A percentile compares a stretch with the other conserved stretches of the same genome.
phyloP scores from a whole-genome alignment of 2,329 filamentous ascomycete species.

The Aspergillus latus region DNA sequence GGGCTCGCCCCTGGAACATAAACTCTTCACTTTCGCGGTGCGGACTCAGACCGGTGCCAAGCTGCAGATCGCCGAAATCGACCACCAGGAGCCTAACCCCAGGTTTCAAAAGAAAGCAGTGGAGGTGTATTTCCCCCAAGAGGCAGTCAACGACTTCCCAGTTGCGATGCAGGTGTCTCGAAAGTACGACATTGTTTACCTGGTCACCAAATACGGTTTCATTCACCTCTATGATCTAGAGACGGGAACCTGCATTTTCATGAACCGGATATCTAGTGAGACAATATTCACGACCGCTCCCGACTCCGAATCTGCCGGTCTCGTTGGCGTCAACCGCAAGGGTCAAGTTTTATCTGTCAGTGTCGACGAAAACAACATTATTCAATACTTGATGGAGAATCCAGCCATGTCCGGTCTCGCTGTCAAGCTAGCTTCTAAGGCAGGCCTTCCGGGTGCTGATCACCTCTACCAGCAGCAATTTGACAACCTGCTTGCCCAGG shows the following conservation, averaged over 20 bases:
- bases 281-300: conserved; percentile 94
- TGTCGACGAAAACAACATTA: conserved; percentile 86
- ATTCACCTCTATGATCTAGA: conserved; percentile 98
- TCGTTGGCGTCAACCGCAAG: conserved; percentile 95
- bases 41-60: conserved; percentile 87
- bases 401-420: conserved; percentile 90
- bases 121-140: conserved; percentile 94
- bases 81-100: conserved; percentile 86
- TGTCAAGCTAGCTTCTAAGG: conserved; percentile 93
- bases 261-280: conserved; percentile 99
- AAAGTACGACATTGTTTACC: conserved; percentile 94
- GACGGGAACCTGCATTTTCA: conserved; percentile 92
- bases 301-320: conserved; percentile 80
- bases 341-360: conserved; percentile 94
- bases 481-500: conserved; percentile 76
- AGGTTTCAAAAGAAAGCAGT: conserved; percentile 93
- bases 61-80: conserved; percentile 95
- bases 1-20: conserved; percentile 84
- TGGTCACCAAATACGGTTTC: conserved; percentile 98
- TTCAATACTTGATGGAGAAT: conserved; percentile 94
- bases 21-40: conserved; percentile 95
- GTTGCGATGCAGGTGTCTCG: conserved; percentile 96
- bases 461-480: conserved; percentile 91
- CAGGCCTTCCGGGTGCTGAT: conserved; percentile 89
- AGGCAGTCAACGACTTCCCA: conserved; percentile 95